A percentile compares a stretch with the other conserved stretches of the same genome.
These are phyloP conservation scores for Globisporangium echinulatum DNA, from an alignment of 352 stramenopile genomes.

Conservation along the genomic window DNA sequence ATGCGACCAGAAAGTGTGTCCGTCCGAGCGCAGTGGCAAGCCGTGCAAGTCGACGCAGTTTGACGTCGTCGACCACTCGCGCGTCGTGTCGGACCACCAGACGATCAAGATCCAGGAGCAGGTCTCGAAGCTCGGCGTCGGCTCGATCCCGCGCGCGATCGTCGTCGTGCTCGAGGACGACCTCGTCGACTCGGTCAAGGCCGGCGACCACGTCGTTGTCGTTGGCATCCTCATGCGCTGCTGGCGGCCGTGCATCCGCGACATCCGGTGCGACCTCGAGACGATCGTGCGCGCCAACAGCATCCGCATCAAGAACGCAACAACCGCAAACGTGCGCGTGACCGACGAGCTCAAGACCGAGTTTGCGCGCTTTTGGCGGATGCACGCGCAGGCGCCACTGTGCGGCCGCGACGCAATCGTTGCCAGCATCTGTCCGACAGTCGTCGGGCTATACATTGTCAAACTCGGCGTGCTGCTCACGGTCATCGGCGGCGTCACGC, in stretches of 20 bases:
- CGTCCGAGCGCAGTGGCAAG: slow-evolving; percentile 37
- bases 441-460: slow-evolving; percentile 92
- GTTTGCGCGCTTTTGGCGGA: slow-evolving; percentile 90
- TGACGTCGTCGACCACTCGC: slow-evolving; percentile 37
- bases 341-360: slow-evolving; percentile 83
- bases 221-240: slow-evolving; percentile 90
- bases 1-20: slow-evolving; percentile 38
- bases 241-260: slow-evolving; percentile 79
- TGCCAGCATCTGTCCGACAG: slow-evolving; percentile 90
- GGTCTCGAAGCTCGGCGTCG: slow-evolving; percentile 85
- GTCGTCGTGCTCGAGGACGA: slow-evolving; percentile 93
- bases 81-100: slow-evolving; percentile 72
- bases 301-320: slow-evolving; percentile 62
- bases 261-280: slow-evolving; percentile 89
- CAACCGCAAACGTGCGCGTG: slow-evolving; percentile 49
- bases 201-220: slow-evolving; percentile 95
- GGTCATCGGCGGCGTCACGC: slow-evolving; percentile 87
- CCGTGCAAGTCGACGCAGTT: slow-evolving; percentile 81
- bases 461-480: slow-evolving; percentile 92
- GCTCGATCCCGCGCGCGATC: slow-evolving; percentile 91
- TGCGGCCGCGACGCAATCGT: slow-evolving; percentile 88
- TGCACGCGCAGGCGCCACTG: slow-evolving; percentile 37
- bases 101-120: slow-evolving; percentile 97
- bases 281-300: slow-evolving; percentile 79
- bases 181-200: slow-evolving; percentile 79